These are phyloP conservation scores for Nannizziopsis arthrosporioides DNA, from an alignment of 2,329 filamentous ascomycete species.

Conservation along the genomic window DNA sequence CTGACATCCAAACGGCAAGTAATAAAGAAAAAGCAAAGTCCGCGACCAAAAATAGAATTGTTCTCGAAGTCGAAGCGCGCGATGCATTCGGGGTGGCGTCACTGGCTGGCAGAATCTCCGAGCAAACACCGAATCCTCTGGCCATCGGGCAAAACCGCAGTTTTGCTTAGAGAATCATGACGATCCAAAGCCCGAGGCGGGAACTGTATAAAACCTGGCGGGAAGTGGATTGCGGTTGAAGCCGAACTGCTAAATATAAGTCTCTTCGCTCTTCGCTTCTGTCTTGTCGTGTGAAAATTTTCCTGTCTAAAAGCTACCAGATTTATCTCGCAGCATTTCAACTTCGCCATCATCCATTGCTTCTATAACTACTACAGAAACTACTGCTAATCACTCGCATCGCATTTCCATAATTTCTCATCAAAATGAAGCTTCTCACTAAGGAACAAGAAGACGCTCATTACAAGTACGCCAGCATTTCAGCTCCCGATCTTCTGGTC, in stretches of 20 bases:
- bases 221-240: neutral
- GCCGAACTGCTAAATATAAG: neutral
- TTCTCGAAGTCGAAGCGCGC: neutral
- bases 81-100: slow-evolving; percentile 4
- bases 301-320: too few relatives aligned
- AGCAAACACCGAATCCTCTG: slow-evolving; percentile 3
- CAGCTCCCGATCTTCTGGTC: neutral
- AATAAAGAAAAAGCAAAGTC: neutral
- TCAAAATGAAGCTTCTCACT: slow-evolving; percentile 82
- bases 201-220: neutral
- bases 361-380: too few relatives aligned
- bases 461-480: slow-evolving; percentile 48
- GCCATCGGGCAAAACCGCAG: slow-evolving; percentile 6
- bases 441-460: slow-evolving; percentile 84
- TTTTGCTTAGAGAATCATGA: neutral
- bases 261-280: neutral
- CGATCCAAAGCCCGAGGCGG: slow-evolving; percentile 6
- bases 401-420: neutral
- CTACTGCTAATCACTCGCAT: neutral
- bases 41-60: neutral
- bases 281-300: too few relatives aligned
- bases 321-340: neutral
- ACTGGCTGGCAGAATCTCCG: neutral
- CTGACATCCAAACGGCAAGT: too few relatives aligned
- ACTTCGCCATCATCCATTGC: neutral